Evolutionary conservation across 2,329 filamentous ascomycete genomes (phyloP).

Genomic region (Eutypa lata): DNA sequence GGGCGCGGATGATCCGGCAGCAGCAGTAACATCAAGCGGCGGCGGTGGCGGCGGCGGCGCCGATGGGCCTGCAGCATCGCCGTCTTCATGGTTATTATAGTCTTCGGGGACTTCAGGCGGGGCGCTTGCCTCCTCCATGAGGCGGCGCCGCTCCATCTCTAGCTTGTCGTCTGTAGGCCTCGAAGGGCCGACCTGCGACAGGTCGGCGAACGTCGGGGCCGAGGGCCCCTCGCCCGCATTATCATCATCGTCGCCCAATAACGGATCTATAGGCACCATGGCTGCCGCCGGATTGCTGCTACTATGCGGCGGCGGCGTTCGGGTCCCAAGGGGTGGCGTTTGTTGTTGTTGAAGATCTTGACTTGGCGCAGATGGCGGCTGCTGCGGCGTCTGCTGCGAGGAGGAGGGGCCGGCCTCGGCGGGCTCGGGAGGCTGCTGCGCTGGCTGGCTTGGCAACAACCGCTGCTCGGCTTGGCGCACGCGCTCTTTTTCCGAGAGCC

Average conservation of each 20-base stretch:
- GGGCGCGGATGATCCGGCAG: constrained; percentile 19
- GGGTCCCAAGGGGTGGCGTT: neutral
- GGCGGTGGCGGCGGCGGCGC: constrained; percentile 16
- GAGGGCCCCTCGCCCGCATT: constrained; percentile 18
- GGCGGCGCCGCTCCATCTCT: constrained; percentile 65
- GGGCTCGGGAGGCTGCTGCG: constrained; percentile 32
- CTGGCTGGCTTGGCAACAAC: constrained; percentile 77
- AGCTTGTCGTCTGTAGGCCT: constrained; percentile 59
- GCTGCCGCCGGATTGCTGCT: no score
- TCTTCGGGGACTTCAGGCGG: constrained; percentile 58
- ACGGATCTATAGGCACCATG: no score
- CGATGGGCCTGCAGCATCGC: constrained; percentile 27
- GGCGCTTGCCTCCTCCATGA: constrained; percentile 63
- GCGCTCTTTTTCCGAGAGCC: constrained; percentile 77
- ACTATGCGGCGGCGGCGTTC: neutral
- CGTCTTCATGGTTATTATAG: constrained; percentile 18
- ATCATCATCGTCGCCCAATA: constrained; percentile 16
- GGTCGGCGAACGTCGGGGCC: constrained; percentile 13
- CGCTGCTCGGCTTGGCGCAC: constrained; percentile 73
- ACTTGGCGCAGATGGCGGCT: constrained; percentile 23
- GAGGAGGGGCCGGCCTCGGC: constrained; percentile 39
- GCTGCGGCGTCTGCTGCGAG: neutral
- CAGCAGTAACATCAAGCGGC: neutral
- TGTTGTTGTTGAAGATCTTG: constrained; percentile 1
- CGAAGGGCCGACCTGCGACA: constrained; percentile 26